Conservation (phyloP, 1,284 basidiomycete species). For the Cutaneotrichosporon sp. region DNA sequence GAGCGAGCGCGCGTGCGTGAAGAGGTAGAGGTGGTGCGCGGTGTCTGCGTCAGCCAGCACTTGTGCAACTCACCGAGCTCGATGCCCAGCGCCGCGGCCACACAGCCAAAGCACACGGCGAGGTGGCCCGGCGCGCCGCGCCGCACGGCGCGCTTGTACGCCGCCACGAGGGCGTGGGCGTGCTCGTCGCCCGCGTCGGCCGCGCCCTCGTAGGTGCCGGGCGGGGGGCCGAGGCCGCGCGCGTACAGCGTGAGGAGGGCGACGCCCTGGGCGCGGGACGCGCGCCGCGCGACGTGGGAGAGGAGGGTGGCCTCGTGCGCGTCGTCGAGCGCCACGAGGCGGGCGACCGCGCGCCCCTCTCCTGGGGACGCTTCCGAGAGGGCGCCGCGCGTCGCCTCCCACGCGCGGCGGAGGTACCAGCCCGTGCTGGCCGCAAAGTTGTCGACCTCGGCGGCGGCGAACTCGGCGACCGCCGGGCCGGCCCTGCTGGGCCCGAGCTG, state of each 20-base stretch:
- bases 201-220: conserved; percentile 26
- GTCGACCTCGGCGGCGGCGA: conserved; percentile 47
- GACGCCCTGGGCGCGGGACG: conserved; percentile 87
- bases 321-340: conserved; percentile 66
- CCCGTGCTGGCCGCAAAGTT: conserved; percentile 75
- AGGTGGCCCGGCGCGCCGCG: conserved; percentile 76
- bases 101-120: conserved; percentile 83
- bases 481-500: conserved; percentile 14
- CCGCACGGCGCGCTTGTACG: conserved; percentile 68
- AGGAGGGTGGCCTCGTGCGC: conserved; percentile 83
- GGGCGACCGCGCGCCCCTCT: conserved; percentile 23
- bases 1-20: conserved; percentile 85
- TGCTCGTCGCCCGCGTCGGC: conserved; percentile 16
- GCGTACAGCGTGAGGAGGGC: conserved; percentile 87
- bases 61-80: conserved; percentile 62
- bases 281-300: conserved; percentile 83
- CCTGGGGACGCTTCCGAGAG: not conserved
- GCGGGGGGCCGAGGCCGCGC: conserved; percentile 70
- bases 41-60: conserved; percentile 56
- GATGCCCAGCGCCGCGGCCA: conserved; percentile 75
- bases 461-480: conserved; percentile 32
- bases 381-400: not conserved
- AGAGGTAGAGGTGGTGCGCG: conserved; percentile 82
- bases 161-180: conserved; percentile 59
- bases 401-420: conserved; percentile 67